Evolutionary conservation across 2,329 filamentous ascomycete species (phyloP), one percentile per base, ranked within the genome.

Genomic region (Neurospora crassa): DNA sequence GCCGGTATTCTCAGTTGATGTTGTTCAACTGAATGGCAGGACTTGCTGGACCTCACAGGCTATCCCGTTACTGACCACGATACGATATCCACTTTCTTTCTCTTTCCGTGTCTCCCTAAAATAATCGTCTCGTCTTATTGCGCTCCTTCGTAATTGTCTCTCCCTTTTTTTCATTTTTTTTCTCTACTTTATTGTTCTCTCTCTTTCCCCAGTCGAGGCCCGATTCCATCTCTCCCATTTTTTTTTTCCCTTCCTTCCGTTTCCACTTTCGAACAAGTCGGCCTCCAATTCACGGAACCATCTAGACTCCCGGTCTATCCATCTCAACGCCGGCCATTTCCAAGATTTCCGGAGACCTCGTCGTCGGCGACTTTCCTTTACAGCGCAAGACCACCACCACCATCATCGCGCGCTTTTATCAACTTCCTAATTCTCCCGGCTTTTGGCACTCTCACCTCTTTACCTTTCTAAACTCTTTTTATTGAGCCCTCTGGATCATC

Each of bases 121-220:
- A 34, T 29, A 29, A 63, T 63, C 53, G 53, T 63, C 53, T 63
- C 53, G 29, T 69, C 43, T 42, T 37, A 40, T 68, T 68, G 37
- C 40, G n/a, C 37, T 68, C 40, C 14, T 42, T 40, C 67, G 14
- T 29, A 20, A n/a, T 11, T 68, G n/a, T 69, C 70, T 74, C 67
- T 74, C 67, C 68, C 68, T 70, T 59, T 73, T 67, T 71, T 73
- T 69, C 1, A 6, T 37, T 37, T 37, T 37, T 37, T 37, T 37
- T 37, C n/a, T 37, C 8, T 37, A 7, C 8, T 37, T 71, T 67
- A 73, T 67, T 71, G 73, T 69, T 67, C 71, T 73, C 69, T 42
- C 40, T 69, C 69, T 71, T 37, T 67, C 70, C 47, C 53, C 37
- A 53, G 67, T 16, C 68, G 16, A n/a, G 42, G 42, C 67, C 40